Evolutionary conservation across 768 basidiomycete genomes (phyloP).

Genomic region (Sarcodon sp.): DNA sequence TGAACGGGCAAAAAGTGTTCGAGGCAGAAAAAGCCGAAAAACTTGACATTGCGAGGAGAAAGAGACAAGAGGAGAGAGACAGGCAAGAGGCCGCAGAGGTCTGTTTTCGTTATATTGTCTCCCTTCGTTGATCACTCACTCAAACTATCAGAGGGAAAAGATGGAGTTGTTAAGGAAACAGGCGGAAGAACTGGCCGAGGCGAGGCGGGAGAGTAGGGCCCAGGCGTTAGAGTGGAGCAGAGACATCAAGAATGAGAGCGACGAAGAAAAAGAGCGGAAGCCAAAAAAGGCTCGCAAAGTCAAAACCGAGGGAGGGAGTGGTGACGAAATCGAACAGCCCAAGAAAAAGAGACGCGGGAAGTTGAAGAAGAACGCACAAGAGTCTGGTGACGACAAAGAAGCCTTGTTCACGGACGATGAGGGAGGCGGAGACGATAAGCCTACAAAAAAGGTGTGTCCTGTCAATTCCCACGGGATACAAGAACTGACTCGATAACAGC

Average conservation of each 20-base stretch:
- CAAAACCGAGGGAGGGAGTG: slow-evolving; percentile 35
- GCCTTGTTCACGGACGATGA: slow-evolving; percentile 66
- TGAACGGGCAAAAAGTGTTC: slow-evolving; percentile 53
- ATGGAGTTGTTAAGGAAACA: slow-evolving; percentile 31
- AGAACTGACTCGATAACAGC: slow-evolving; percentile 13
- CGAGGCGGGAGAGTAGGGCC: slow-evolving; percentile 63
- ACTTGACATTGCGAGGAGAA: slow-evolving; percentile 64
- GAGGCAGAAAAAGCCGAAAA: slow-evolving; percentile 63
- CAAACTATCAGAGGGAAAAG: slow-evolving; percentile 34
- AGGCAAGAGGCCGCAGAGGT: slow-evolving; percentile 58
- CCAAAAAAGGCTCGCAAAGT: slow-evolving; percentile 35
- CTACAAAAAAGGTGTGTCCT: slow-evolving; percentile 50
- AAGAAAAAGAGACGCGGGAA: slow-evolving; percentile 68
- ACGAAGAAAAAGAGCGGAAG: slow-evolving; percentile 63
- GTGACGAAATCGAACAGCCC: slow-evolving; percentile 30
- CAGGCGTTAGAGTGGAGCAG: slow-evolving; percentile 71
- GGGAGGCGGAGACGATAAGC: slow-evolving; percentile 36
- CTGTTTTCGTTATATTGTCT: slow-evolving; percentile 9
- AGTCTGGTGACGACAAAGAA: slow-evolving; percentile 49
- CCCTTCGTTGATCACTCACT: background rate
- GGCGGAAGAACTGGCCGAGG: slow-evolving; percentile 70
- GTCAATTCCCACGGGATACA: background rate
- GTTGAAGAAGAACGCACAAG: slow-evolving; percentile 41
- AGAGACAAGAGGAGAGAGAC: slow-evolving; percentile 70
- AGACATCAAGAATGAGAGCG: slow-evolving; percentile 53